phyloP scores from a whole-genome alignment of 1,284 basidiomycete species.

The Microbotryomycetes sp. region DNA sequence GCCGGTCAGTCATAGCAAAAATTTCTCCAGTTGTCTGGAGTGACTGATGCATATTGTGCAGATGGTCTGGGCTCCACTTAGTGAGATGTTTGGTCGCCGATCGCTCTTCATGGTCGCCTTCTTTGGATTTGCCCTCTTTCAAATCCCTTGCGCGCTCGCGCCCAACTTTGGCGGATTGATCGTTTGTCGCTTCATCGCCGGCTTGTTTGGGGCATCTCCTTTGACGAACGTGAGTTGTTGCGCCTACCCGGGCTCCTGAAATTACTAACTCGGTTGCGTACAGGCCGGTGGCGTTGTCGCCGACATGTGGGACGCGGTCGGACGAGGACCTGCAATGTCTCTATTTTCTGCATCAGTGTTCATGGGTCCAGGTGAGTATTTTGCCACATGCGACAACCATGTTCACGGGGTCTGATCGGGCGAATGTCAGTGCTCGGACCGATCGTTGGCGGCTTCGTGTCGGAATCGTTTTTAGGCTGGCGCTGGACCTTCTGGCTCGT shows the following conservation, averaged over 20 bases:
- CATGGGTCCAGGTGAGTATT: constrained; percentile 50
- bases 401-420: too few relatives aligned
- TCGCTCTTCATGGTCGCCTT: constrained; percentile 51
- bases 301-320: constrained; percentile 55
- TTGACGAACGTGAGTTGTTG: constrained; percentile 58
- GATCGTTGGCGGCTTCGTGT: constrained; percentile 43
- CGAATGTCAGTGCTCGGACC: constrained; percentile 51
- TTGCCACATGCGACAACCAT: background rate
- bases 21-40: too few relatives aligned
- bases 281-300: constrained; percentile 57
- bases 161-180: constrained; percentile 56
- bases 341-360: constrained; percentile 58
- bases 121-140: constrained; percentile 51
- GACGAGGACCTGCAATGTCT: constrained; percentile 53
- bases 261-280: too few relatives aligned
- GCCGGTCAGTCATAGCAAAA: too few relatives aligned
- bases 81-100: constrained; percentile 57
- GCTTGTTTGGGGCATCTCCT: constrained; percentile 59
- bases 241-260: too few relatives aligned
- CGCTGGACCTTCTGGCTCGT: constrained; percentile 45
- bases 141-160: constrained; percentile 56
- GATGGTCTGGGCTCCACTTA: constrained; percentile 47
- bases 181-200: constrained; percentile 57
- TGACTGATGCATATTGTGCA: background rate
- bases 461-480: constrained; percentile 46